Evolutionary conservation across 305 asterid genomes (phyloP).

Genomic region (Fraxinus platypoda): DNA sequence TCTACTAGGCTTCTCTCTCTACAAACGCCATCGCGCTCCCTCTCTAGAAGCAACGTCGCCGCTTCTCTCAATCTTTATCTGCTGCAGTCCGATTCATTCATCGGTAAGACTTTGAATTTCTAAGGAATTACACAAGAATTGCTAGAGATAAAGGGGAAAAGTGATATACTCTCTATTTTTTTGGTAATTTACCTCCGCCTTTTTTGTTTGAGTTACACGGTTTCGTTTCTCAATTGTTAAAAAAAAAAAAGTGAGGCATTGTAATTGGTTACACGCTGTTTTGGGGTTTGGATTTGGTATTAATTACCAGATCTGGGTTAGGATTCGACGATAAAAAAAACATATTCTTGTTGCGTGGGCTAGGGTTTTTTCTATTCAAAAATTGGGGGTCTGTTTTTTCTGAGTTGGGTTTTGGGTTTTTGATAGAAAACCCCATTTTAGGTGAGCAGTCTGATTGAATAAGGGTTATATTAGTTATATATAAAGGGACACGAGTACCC

Average conservation of each 20-base stretch:
- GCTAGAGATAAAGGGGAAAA: constrained; percentile 14
- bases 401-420: constrained; percentile 40
- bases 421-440: constrained; percentile 2
- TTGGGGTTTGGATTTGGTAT: constrained; percentile 19
- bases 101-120: constrained; percentile 36
- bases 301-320: constrained; percentile 32
- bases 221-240: constrained; percentile 1
- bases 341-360: not conserved
- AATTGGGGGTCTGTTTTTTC: constrained; percentile 20
- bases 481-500: not conserved
- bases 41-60: constrained; percentile 36
- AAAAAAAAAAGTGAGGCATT: not conserved
- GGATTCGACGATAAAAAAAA: not conserved
- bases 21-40: constrained; percentile 14
- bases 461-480: constrained; percentile 28
- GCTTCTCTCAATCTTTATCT: constrained; percentile 24
- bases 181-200: constrained; percentile 27
- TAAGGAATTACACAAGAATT: constrained; percentile 12
- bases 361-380: constrained; percentile 1
- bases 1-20: constrained; percentile 22
- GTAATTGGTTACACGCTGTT: constrained; percentile 4
- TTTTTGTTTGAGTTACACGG: constrained; percentile 18
- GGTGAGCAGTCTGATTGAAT: constrained; percentile 18
- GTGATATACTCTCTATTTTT: not conserved
- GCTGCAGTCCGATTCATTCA: constrained; percentile 14